These are phyloP conservation scores for Trichoderma pleuroti DNA, from an alignment of 2,329 filamentous ascomycete species.

Conservation along the genomic window DNA sequence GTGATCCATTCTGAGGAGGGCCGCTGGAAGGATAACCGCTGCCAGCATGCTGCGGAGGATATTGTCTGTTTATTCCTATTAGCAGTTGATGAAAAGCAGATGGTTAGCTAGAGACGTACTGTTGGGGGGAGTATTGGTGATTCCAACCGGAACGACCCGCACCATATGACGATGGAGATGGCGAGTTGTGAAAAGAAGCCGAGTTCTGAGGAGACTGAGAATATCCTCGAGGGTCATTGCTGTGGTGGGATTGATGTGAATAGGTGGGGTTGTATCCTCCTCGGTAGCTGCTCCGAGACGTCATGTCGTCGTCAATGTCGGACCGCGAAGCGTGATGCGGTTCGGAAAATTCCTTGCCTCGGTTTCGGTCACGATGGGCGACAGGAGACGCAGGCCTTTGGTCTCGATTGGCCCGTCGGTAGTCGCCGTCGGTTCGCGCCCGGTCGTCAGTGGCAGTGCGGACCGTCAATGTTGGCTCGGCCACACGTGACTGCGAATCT, in stretches of 20 bases:
- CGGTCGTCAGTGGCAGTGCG: conserved; percentile 21
- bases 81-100: not conserved
- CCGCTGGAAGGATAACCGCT: conserved; percentile 49
- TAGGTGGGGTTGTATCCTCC: conserved; percentile 41
- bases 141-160: conserved; percentile 39
- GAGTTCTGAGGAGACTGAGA: conserved; percentile 43
- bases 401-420: conserved; percentile 24
- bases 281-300: conserved; percentile 41
- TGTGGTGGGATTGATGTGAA: conserved; percentile 36
- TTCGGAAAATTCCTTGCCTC: conserved; percentile 30
- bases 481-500: conserved; percentile 25
- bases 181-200: conserved; percentile 45
- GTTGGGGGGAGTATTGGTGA: conserved; percentile 39
- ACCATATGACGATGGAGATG: conserved; percentile 42
- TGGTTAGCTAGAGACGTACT: conserved; percentile 34
- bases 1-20: conserved; percentile 29
- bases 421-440: conserved; percentile 23
- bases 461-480: conserved; percentile 22
- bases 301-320: conserved; percentile 51
- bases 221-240: conserved; percentile 37
- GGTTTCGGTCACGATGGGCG: conserved; percentile 28
- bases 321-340: conserved; percentile 44
- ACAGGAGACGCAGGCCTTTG: conserved; percentile 29
- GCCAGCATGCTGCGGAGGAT: conserved; percentile 55
- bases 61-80: conserved; percentile 48